phyloP scores from a whole-genome alignment of 2,329 filamentous ascomycete genomes.

The Xylariomycetidae sp. region DNA sequence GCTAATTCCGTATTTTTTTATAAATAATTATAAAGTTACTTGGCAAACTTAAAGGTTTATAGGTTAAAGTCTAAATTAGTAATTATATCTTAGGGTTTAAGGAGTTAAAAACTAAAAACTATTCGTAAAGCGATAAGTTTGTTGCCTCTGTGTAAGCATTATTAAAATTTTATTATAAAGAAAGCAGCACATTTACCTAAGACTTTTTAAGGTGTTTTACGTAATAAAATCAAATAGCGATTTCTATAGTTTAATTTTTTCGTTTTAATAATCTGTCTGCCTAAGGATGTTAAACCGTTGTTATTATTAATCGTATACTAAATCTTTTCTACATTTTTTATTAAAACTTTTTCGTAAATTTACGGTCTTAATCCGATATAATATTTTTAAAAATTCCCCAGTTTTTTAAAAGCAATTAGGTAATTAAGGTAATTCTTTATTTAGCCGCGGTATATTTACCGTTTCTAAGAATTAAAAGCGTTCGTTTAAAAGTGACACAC shows the following conservation, averaged over 20 bases:
- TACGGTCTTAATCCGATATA: constrained; percentile 1
- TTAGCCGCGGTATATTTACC: too few relatives aligned
- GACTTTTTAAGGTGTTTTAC: not conserved
- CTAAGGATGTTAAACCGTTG: constrained; percentile 1
- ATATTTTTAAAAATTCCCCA: constrained; percentile 1
- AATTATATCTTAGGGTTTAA: not conserved
- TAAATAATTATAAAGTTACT: not conserved
- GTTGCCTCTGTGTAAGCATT: not conserved
- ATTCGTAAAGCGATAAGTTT: not conserved
- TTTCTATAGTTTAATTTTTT: constrained; percentile 2
- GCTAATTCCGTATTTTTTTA: not conserved
- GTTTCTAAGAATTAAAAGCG: not conserved
- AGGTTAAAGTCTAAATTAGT: too few relatives aligned
- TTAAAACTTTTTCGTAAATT: constrained; percentile 2
- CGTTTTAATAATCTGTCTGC: not conserved
- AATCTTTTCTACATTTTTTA: constrained; percentile 1
- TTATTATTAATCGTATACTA: constrained; percentile 1
- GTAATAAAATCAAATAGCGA: not conserved
- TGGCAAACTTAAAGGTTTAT: not conserved
- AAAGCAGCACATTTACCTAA: not conserved
- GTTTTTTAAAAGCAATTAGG: too few relatives aligned
- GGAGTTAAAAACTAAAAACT: not conserved
- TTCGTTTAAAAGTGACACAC: not conserved
- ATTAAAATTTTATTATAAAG: constrained; percentile 1
- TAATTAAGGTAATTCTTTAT: too few relatives aligned